phyloP scores from a whole-genome alignment of 1,284 basidiomycete genomes.

The Pseudozyma flocculosa region DNA sequence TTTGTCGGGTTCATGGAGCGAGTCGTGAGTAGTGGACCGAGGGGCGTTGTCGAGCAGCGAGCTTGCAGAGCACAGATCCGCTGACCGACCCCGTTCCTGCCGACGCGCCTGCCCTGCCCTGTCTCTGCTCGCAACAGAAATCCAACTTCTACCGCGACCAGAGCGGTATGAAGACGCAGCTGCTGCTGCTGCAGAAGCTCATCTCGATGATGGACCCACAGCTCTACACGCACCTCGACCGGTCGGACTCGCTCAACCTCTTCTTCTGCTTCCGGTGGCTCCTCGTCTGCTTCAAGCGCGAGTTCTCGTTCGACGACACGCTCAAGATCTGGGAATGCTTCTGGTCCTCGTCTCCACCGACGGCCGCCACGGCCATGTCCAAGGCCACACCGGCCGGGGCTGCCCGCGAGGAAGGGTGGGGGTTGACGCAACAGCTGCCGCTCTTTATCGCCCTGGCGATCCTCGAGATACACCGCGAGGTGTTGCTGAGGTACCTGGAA shows the following conservation, averaged over 20 bases:
- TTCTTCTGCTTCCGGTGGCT: slow-evolving; percentile 95
- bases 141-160: slow-evolving; percentile 94
- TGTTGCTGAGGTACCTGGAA: slow-evolving; percentile 86
- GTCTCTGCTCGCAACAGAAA: slow-evolving; percentile 64
- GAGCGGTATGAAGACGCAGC: slow-evolving; percentile 92
- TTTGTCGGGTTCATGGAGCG: slow-evolving; percentile 92
- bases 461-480: slow-evolving; percentile 87
- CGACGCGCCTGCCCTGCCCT: too few species aligned
- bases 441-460: slow-evolving; percentile 91
- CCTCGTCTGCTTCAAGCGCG: slow-evolving; percentile 64
- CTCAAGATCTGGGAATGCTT: slow-evolving; percentile 79
- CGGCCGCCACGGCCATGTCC: too few species aligned
- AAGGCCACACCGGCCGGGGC: too few species aligned
- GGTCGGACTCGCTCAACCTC: slow-evolving; percentile 84
- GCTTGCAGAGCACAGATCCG: too few species aligned
- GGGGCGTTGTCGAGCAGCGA: too few species aligned
- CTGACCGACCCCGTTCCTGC: too few species aligned
- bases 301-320: slow-evolving; percentile 87
- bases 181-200: slow-evolving; percentile 83
- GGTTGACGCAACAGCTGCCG: slow-evolving; percentile 67
- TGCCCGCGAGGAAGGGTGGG: slow-evolving; percentile 2
- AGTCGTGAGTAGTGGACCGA: slow-evolving; percentile 68
- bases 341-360: too few species aligned
- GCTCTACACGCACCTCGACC: slow-evolving; percentile 65
- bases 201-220: slow-evolving; percentile 92